Evolutionary conservation across 805 yeast species (phyloP).

Genomic region (Sugiyamaella americana): DNA sequence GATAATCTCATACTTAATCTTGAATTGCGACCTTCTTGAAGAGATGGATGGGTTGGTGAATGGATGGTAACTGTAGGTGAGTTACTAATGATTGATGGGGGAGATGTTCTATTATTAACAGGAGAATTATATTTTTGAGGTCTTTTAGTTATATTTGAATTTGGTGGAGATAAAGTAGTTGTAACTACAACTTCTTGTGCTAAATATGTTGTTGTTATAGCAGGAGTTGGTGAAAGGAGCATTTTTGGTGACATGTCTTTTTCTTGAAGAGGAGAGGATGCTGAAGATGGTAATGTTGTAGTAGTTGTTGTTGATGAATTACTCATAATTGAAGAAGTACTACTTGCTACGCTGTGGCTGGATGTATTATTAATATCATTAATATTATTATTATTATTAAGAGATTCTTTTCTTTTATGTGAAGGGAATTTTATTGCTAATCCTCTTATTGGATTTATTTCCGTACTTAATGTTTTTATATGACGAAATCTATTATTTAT

Average conservation of each 20-base stretch:
- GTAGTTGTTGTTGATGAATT: not conserved
- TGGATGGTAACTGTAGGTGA: too few species aligned
- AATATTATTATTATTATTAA: too few species aligned
- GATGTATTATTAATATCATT: not conserved
- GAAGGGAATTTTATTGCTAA: slow-evolving; percentile 6
- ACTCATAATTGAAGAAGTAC: not conserved
- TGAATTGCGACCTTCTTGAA: not conserved
- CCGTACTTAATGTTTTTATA: not conserved
- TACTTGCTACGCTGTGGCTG: not conserved
- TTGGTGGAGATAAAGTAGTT: too few species aligned
- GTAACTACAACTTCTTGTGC: too few species aligned
- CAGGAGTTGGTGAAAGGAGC: not conserved
- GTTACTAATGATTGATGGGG: too few species aligned
- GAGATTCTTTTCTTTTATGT: not conserved
- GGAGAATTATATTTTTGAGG: too few species aligned
- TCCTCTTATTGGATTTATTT: slow-evolving; percentile 1
- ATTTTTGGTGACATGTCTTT: not conserved
- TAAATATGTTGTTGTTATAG: not conserved
- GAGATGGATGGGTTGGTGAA: not conserved
- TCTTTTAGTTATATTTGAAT: too few species aligned
- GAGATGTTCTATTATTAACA: too few species aligned
- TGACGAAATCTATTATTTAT: slow-evolving; percentile 3
- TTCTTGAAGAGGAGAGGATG: not conserved
- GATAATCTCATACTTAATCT: not conserved
- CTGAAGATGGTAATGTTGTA: not conserved